Base-by-base conservation (phyloP, 164 flowering plant species). In the Liquidambar formosana region DNA sequence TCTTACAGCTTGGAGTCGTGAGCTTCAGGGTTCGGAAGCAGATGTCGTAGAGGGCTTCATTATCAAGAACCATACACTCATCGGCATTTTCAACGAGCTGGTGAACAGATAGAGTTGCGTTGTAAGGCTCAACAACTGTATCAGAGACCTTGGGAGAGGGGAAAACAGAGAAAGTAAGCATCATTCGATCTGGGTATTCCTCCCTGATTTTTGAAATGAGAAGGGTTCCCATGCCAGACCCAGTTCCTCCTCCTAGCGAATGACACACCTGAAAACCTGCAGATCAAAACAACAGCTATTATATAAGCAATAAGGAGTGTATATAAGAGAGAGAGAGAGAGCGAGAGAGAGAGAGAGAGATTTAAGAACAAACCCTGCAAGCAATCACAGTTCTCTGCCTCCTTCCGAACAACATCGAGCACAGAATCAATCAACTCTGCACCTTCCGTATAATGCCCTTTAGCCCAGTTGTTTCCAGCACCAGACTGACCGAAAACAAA, bases 151-250 rank as follows among this genome's bases (percentile, higher is more conserved):
- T 84, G 0, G 88, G 88, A 11, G 88, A 84, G 0, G 86, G 86
- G 57, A 83, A 84, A 13, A 84, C 87, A 0, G 87, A 84, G 79
- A 84, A 84, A 22, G 87, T 84, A 47, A 84, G 83, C 87, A 84
- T 84, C 87, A 84, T 84, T 21, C 85, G 33, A 44, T 84, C 89
- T 0, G 89, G 89, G 75, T 85, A 85, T 63, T 85, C 89, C 67
- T 85, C 89, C 46, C 86, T 71, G 59, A 84, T 84, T 75, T 83
- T 85, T 11, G 89, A 85, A 21, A 85, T 85, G 78, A 85, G 41
- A 43, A 85, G 81, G 13, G 89, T 83, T 2, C 89, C 89, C 89
- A 85, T 85, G 0, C 89, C 89, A 9, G 89, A 85, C 9, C 89
- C 88, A 4, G 88, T 81, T 52, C 87, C 87, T 48, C 87, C 87